phyloP scores from a whole-genome alignment of 768 basidiomycete species.

The Boletus rubescentipes region DNA sequence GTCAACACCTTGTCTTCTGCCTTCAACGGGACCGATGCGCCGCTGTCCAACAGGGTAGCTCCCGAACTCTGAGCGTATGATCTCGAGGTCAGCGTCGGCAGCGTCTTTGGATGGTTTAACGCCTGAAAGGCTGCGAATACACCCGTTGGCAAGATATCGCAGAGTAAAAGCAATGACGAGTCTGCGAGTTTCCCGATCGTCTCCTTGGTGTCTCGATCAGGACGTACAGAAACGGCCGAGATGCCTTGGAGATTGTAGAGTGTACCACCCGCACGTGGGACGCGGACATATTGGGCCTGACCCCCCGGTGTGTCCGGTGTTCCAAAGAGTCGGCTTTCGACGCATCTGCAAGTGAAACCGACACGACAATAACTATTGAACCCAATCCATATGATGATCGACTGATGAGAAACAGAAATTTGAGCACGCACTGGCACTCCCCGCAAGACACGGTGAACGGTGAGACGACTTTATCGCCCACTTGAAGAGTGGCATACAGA shows the following conservation, averaged over 20 bases:
- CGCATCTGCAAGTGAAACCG: conserved; percentile 72
- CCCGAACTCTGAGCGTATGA: conserved; percentile 52
- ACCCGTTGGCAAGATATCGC: conserved; percentile 80
- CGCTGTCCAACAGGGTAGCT: conserved; percentile 1
- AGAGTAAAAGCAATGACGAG: conserved; percentile 66
- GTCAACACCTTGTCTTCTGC: conserved; percentile 53
- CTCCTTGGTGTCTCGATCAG: conserved; percentile 32
- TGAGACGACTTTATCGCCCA: conserved; percentile 77
- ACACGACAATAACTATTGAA: conserved; percentile 60
- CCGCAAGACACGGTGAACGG: conserved; percentile 82
- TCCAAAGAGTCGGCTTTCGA: conserved; percentile 62
- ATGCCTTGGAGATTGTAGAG: conserved; percentile 61
- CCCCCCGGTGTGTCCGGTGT: conserved; percentile 65
- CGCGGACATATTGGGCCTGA: conserved; percentile 77
- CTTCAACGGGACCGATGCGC: conserved; percentile 29
- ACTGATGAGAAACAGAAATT: background rate
- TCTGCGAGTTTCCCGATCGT: conserved; percentile 50
- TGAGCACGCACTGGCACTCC: conserved; percentile 70
- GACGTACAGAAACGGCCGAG: conserved; percentile 18
- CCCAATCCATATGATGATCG: background rate
- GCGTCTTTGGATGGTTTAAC: conserved; percentile 68
- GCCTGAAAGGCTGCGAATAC: conserved; percentile 75
- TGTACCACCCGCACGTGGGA: conserved; percentile 79
- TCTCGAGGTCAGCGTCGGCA: conserved; percentile 54
- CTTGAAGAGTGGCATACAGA: conserved; percentile 60